phyloP scores from a whole-genome alignment of 495 filamentous ascomycete species.

The Achaetomiella virescens region DNA sequence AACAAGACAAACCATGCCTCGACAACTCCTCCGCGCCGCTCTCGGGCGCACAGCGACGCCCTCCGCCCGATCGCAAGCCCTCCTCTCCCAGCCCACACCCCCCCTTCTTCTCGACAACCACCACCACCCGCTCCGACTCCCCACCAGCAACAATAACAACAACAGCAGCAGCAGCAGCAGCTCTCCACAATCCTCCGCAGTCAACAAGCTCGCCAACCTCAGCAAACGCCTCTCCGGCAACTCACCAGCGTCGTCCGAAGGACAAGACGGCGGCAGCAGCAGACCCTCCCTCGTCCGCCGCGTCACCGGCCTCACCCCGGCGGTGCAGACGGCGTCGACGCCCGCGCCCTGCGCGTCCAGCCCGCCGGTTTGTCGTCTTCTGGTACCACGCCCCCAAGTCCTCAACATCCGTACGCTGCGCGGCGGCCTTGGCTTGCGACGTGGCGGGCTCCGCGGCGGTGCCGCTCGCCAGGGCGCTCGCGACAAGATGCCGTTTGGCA shows the following conservation, averaged over 20 bases:
- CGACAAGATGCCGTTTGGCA: background rate
- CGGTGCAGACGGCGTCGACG: conserved; percentile 12
- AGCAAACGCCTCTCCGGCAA: background rate
- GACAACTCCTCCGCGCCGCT: conserved; percentile 23
- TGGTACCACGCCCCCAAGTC: conserved; percentile 9
- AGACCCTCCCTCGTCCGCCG: background rate
- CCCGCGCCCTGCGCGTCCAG: conserved; percentile 15
- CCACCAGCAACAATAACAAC: conserved; percentile 4
- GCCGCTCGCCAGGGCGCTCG: background rate
- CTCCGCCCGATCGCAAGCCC: background rate
- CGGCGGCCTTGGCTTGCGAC: conserved; percentile 11
- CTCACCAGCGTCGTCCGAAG: background rate
- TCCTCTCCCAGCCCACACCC: background rate
- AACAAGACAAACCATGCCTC: conserved; percentile 19
- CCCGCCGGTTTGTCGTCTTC: background rate
- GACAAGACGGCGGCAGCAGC: background rate
- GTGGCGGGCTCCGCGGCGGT: background rate
- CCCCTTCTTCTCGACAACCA: conserved; percentile 17
- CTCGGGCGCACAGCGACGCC: conserved; percentile 21
- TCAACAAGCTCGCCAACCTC: conserved; percentile 18
- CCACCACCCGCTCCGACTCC: conserved; percentile 1
- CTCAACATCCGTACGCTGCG: conserved; percentile 28
- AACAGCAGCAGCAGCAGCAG: conserved; percentile 5
- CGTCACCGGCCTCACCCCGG: background rate
- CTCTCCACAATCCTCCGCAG: conserved; percentile 18